Evolutionary conservation across 352 stramenopile species (phyloP).

Genomic region (Globisporangium uncinulatum): DNA sequence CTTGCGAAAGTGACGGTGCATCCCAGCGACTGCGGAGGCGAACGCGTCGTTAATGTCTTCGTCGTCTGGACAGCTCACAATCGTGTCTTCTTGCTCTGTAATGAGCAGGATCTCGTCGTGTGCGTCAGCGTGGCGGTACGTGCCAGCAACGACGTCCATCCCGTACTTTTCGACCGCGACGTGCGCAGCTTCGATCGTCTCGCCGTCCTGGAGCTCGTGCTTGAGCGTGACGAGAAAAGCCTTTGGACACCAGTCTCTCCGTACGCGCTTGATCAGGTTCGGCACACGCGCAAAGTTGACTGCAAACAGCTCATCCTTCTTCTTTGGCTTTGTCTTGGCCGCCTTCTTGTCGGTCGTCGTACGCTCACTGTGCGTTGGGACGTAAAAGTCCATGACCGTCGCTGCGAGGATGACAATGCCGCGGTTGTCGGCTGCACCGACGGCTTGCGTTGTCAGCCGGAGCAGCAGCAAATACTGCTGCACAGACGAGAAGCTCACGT

Average conservation of each 20-base stretch:
- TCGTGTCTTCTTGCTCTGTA: constrained; percentile 75
- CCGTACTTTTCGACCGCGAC: constrained; percentile 75
- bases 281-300: constrained; percentile 77
- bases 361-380: constrained; percentile 19
- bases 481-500: constrained; percentile 72
- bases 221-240: constrained; percentile 80
- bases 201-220: constrained; percentile 56
- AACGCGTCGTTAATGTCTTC: constrained; percentile 82
- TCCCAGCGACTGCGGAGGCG: constrained; percentile 57
- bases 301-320: constrained; percentile 50
- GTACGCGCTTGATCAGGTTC: constrained; percentile 78
- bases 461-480: constrained; percentile 81
- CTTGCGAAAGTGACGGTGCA: constrained; percentile 71
- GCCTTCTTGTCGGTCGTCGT: background rate
- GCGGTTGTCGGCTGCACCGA: constrained; percentile 52
- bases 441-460: constrained; percentile 47
- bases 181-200: constrained; percentile 66
- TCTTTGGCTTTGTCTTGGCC: constrained; percentile 22
- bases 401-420: constrained; percentile 68
- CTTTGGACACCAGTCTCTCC: constrained; percentile 75
- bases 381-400: constrained; percentile 82
- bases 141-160: constrained; percentile 71
- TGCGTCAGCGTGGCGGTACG: constrained; percentile 33
- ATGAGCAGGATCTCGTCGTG: constrained; percentile 77
- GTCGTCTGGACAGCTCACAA: constrained; percentile 65